phyloP scores from a whole-genome alignment of 345 rosid genomes.

The Alliaria petiolata region DNA sequence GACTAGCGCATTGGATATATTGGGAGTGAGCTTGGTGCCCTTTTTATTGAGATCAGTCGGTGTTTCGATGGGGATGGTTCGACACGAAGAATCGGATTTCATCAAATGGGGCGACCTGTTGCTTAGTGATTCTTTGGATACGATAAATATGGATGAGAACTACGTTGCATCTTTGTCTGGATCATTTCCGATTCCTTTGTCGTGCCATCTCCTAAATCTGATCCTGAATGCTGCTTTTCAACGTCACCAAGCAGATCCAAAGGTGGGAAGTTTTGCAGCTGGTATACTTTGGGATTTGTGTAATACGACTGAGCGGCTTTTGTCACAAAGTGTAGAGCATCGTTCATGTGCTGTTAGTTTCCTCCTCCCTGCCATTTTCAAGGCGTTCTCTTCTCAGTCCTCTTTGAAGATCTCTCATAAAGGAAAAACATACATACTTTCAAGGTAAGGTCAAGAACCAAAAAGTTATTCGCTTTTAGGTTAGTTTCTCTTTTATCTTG shows the following conservation, averaged over 20 bases:
- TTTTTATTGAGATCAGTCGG: slow-evolving; percentile 61
- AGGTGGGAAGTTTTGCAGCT: slow-evolving; percentile 40
- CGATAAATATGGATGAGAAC: slow-evolving; percentile 29
- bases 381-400: slow-evolving; percentile 43
- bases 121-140: slow-evolving; percentile 17
- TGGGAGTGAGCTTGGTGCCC: slow-evolving; percentile 70
- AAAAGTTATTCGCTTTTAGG: neutral
- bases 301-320: slow-evolving; percentile 53
- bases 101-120: slow-evolving; percentile 37
- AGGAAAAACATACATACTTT: slow-evolving; percentile 36
- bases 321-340: slow-evolving; percentile 61
- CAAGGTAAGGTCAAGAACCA: slow-evolving; percentile 46
- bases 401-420: slow-evolving; percentile 40
- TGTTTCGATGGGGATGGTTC: slow-evolving; percentile 47
- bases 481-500: neutral
- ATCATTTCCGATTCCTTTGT: slow-evolving; percentile 50
- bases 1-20: slow-evolving; percentile 50
- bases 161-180: slow-evolving; percentile 27
- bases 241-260: slow-evolving; percentile 35
- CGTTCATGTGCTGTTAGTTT: slow-evolving; percentile 74
- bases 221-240: slow-evolving; percentile 51
- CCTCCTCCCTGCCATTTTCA: slow-evolving; percentile 67
- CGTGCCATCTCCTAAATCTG: slow-evolving; percentile 63
- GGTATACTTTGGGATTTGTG: slow-evolving; percentile 73
- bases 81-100: slow-evolving; percentile 44